Base-by-base conservation (phyloP, 768 basidiomycete genomes). In the Asterophora parasitica region DNA sequence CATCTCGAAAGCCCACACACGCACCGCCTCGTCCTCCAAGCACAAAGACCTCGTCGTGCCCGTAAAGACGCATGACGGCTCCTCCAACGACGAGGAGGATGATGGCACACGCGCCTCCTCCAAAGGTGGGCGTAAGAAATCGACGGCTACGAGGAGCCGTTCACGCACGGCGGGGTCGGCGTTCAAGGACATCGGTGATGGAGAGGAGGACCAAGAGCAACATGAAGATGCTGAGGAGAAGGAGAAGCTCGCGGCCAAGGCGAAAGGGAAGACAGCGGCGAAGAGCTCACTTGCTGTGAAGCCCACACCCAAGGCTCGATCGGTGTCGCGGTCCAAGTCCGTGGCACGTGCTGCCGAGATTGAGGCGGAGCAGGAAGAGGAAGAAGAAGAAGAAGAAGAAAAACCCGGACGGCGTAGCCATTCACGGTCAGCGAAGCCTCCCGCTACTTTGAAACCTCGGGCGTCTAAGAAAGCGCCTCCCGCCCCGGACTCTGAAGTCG, bases 11-110 rank as follows among this genome's bases (percentile, higher is more conserved):
- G 23, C 23, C 3, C 62, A 33, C 49, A 38, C 45, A 51, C 52
- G 69, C 58, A 37, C 66, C 57, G 44, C 59, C 52, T 53, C 58
- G 48, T 16, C 59, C 59, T 20, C 56, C 0, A 54, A 67, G 63
- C 61, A 68, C 45, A 58, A 61, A 33, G 72, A 73, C 34, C 42
- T 64, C n/a, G 33, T 69, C 23, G 54, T 69, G 50, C 68, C 71
- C 8, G 69, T 65, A 7, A 73, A 74, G 58, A 69, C 62, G 4
- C 59, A 69, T 37, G 74, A 75, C 47, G 71, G 69, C 23, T 23
- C 23, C 23, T 23, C 23, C 23, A 23, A 23, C 6, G 23, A 23
- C 6, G 23, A 23, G 23, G 23, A 23, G 23, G 23, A 23, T 6
- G 23, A 6, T 6, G 3, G 23, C 23, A 3, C 23, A 3, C 23